Evolutionary conservation across 1,284 basidiomycete genomes (phyloP), one percentile per base, ranked within the genome.

Genomic region (Rhizoctonia solani): DNA sequence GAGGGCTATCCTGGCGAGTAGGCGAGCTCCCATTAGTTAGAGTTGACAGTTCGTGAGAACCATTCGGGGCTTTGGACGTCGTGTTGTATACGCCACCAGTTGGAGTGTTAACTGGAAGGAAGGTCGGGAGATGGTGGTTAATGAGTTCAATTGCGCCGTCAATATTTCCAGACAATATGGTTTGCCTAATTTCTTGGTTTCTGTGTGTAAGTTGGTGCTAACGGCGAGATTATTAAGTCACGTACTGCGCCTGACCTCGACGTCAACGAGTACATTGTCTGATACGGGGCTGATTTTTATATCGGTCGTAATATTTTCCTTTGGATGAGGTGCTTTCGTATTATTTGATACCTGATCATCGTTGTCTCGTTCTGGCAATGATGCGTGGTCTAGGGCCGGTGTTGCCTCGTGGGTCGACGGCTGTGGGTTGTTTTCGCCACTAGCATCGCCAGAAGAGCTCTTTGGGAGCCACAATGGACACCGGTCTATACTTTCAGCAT

Each of bases 381-480:
- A 14, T 19, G 39, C 34, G 47, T 63, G 58, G 56, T 49, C 56
- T 34, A 59, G 56, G 56, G 56, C 32, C 42, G 56, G 14, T n/a
- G 9, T 41, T 13, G 42, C 56, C 56, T n/a, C 56, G n/a, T n/a
- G n/a, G n/a, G n/a, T n/a, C n/a, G n/a, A n/a, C n/a, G n/a, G n/a
- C n/a, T n/a, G 44, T 52, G 16, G 9, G 30, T n/a, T 13, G 3
- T 61, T 27, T 32, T 42, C 42, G 16, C 16, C 9, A 39, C 44
- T 50, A 6, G 32, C n/a, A 16, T 50, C 21, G 27, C 44, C 34
- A 6, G 16, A 3, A 13, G 30, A 2, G 19, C 27, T 29, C 13
- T 5, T 2, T 2, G 29, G n/a, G 16, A 4, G 13, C 58, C 58
- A 61, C 8, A 61, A 44, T 3, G 58, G 58, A 21, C 58, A 61